phyloP scores from a whole-genome alignment of 768 basidiomycete species.

The Mycena alexandri region DNA sequence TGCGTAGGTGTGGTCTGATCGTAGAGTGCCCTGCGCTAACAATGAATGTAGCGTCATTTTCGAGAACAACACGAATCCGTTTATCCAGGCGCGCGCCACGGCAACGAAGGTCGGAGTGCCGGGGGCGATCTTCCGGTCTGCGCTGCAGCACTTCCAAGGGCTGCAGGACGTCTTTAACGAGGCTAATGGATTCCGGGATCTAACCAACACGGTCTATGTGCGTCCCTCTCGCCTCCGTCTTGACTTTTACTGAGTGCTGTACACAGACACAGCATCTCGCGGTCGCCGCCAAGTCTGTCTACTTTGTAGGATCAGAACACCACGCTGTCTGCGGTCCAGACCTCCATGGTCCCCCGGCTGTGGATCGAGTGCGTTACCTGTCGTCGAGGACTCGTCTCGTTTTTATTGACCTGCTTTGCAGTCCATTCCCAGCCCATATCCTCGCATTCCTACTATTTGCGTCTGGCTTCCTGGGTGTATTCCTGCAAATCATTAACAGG shows the following conservation, averaged over 20 bases:
- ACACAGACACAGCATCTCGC: slow-evolving; percentile 70
- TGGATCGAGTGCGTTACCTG: slow-evolving; percentile 68
- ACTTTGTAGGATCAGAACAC: slow-evolving; percentile 62
- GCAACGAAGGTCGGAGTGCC: slow-evolving; percentile 67
- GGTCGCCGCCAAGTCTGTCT: slow-evolving; percentile 67
- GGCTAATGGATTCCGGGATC: slow-evolving; percentile 63
- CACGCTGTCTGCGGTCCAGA: slow-evolving; percentile 54
- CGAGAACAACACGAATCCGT: slow-evolving; percentile 52
- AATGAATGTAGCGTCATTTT: slow-evolving; percentile 57
- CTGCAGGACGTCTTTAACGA: slow-evolving; percentile 60
- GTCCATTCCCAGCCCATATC: slow-evolving; percentile 64
- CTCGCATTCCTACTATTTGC: slow-evolving; percentile 64
- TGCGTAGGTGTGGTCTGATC: slow-evolving; percentile 20
- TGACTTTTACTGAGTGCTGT: slow-evolving; percentile 3
- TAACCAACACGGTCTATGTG: slow-evolving; percentile 67
- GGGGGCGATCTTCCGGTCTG: slow-evolving; percentile 69
- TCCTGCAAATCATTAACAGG: slow-evolving; percentile 62
- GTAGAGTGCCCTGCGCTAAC: slow-evolving; percentile 8
- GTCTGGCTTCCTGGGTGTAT: slow-evolving; percentile 61
- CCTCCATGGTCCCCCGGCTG: slow-evolving; percentile 61
- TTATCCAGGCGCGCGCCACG: slow-evolving; percentile 64
- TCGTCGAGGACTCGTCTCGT: not conserved
- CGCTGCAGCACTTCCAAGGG: slow-evolving; percentile 57
- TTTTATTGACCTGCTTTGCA: slow-evolving; percentile 41
- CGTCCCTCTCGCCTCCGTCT: slow-evolving; percentile 37